A percentile compares a stretch with the other conserved stretches of the same genome.
These are phyloP conservation scores for Acanthamoeba triangularis DNA, from an alignment of 208 protist genomes.

Conservation along the genomic window DNA sequence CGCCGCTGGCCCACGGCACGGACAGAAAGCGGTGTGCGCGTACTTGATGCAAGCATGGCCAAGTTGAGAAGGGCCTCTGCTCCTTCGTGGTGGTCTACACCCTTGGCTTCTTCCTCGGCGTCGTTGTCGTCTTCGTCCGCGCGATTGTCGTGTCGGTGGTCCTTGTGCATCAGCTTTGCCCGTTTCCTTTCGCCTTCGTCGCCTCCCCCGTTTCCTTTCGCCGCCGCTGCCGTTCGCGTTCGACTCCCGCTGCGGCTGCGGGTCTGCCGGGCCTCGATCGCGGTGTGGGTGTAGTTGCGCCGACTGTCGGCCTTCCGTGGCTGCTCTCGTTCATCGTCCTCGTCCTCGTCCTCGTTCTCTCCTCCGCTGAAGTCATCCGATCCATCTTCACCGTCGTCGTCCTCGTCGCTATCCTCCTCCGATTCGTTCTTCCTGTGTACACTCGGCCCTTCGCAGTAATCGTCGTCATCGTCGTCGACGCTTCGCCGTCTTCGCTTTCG, in stretches of 20 bases:
- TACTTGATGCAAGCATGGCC: constrained; percentile 30
- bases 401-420: background rate
- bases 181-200: background rate
- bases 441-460: background rate
- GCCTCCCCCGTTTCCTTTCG: background rate
- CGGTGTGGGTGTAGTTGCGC: background rate
- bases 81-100: constrained; percentile 21
- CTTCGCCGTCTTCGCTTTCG: constrained; percentile 10
- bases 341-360: background rate
- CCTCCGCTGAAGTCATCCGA: background rate
- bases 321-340: background rate
- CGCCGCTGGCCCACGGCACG: background rate
- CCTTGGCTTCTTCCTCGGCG: background rate
- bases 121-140: background rate
- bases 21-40: background rate
- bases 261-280: background rate
- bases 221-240: background rate
- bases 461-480: constrained; percentile 47
- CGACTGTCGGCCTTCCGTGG: background rate
- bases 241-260: background rate
- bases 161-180: background rate
- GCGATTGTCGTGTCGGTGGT: background rate
- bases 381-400: background rate
- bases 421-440: background rate
- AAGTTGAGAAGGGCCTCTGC: constrained; percentile 65